Conservation (phyloP, 345 rosid genomes). For the Hibiscus tridactylites region DNA sequence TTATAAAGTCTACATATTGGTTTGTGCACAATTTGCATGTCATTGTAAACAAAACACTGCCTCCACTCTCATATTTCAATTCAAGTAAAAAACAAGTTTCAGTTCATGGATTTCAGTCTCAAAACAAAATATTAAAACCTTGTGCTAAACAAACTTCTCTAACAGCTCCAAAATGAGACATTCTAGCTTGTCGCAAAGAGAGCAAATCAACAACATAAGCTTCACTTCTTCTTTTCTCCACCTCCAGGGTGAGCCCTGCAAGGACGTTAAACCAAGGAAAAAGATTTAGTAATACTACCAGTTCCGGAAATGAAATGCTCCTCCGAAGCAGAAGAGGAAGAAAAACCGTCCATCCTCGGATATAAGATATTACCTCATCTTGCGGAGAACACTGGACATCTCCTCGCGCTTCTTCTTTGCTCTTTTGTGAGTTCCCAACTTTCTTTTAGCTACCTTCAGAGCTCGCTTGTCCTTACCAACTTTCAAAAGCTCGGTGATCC, state of each 20-base stretch:
- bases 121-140: slow-evolving; percentile 1
- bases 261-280: not conserved
- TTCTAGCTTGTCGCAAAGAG: not conserved
- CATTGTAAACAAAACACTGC: not conserved
- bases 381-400: slow-evolving; percentile 74
- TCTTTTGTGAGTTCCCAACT: slow-evolving; percentile 89
- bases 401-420: slow-evolving; percentile 93
- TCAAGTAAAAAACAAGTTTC: slow-evolving; percentile 6
- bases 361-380: slow-evolving; percentile 44
- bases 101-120: not conserved
- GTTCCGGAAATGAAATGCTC: not conserved
- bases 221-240: slow-evolving; percentile 57
- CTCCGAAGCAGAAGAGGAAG: not conserved
- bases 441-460: slow-evolving; percentile 76
- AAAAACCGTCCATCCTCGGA: not conserved
- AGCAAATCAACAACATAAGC: too few species aligned
- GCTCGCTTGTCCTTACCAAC: slow-evolving; percentile 92
- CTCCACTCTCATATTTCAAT: slow-evolving; percentile 12
- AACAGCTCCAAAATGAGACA: slow-evolving; percentile 3
- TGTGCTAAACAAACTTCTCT: slow-evolving; percentile 3
- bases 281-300: not conserved
- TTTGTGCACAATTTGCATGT: too few species aligned
- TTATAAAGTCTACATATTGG: too few species aligned
- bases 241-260: slow-evolving; percentile 44
- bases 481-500: slow-evolving; percentile 78